A percentile compares a stretch with the other conserved stretches of the same genome.
phyloP scores from a whole-genome alignment of 75 land plant genomes.

The Pinus taeda region DNA sequence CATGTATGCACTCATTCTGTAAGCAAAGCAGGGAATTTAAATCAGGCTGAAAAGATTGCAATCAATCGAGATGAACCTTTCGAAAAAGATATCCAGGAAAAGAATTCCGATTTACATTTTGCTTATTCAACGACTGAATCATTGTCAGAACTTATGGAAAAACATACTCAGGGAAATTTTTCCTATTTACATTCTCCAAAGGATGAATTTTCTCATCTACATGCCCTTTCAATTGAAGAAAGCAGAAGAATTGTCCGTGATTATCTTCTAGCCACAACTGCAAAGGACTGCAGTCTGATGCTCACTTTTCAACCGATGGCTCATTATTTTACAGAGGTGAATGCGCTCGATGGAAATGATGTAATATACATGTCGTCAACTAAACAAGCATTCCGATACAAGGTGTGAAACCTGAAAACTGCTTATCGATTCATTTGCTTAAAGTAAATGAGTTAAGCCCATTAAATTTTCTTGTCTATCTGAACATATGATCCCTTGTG shows the following conservation, averaged over 20 bases:
- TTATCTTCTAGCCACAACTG: conserved; percentile 87
- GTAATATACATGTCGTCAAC: conserved; percentile 33
- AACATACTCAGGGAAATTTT: background rate
- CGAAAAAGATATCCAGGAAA: background rate
- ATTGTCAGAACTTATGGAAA: background rate
- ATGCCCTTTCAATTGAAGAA: conserved; percentile 63
- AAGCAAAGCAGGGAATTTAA: conserved; percentile 7
- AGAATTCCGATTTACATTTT: background rate
- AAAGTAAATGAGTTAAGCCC: background rate
- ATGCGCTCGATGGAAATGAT: conserved; percentile 1
- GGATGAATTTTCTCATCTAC: conserved; percentile 19
- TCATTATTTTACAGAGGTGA: conserved; percentile 10
- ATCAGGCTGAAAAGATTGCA: background rate
- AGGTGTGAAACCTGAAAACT: conserved; percentile 25
- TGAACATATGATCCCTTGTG: background rate
- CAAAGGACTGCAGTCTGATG: conserved; percentile 95
- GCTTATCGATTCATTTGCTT: background rate
- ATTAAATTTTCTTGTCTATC: background rate
- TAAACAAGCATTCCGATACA: conserved; percentile 48
- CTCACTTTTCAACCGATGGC: conserved; percentile 56
- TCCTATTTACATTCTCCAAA: background rate
- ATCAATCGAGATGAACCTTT: background rate
- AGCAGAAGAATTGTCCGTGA: conserved; percentile 69
- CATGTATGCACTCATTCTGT: conserved; percentile 26
- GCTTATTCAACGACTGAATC: too few relatives aligned